Percentiles rank a stretch among this genome's conserved stretches.
Conservation (phyloP, 225 moss, liverwort and hornwort genomes). For the Marchantia polymorpha region DNA sequence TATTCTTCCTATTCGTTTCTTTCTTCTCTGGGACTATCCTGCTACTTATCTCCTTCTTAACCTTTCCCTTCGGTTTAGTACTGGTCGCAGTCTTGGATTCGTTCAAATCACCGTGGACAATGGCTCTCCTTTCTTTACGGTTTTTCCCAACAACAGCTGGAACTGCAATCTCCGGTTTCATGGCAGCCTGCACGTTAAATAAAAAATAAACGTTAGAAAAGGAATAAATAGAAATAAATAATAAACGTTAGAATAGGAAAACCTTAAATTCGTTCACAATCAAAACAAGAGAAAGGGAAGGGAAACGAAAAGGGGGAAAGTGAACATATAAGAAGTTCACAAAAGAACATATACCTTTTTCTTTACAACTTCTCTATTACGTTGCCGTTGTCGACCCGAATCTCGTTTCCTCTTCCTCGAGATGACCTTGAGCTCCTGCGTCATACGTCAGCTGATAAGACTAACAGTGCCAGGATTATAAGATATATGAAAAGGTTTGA, state of each 20-base stretch:
- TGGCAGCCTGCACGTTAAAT: not conserved
- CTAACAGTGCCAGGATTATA: not conserved
- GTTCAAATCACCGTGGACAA: not conserved
- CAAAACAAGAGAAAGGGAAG: not conserved
- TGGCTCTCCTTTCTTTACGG: constrained; percentile 3
- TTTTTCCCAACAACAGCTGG: not conserved
- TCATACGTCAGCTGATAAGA: too few species aligned
- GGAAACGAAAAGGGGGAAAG: not conserved
- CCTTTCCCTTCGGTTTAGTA: too few species aligned
- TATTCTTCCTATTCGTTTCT: too few species aligned
- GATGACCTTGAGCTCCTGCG: constrained; percentile 46
- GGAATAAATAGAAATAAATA: not conserved
- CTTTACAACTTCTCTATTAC: constrained; percentile 52
- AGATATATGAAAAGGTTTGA: not conserved
- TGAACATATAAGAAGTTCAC: too few species aligned
- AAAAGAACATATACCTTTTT: constrained; percentile 44
- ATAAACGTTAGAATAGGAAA: not conserved
- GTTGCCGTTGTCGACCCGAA: constrained; percentile 64
- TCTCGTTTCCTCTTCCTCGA: constrained; percentile 59
- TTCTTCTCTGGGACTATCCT: too few species aligned
- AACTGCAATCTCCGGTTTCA: not conserved
- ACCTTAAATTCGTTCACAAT: not conserved
- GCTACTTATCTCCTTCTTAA: too few species aligned
- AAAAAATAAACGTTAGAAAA: not conserved
- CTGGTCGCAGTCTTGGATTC: too few species aligned